Evolutionary conservation across 805 yeast species (phyloP).

Genomic region (Candida railenensis): DNA sequence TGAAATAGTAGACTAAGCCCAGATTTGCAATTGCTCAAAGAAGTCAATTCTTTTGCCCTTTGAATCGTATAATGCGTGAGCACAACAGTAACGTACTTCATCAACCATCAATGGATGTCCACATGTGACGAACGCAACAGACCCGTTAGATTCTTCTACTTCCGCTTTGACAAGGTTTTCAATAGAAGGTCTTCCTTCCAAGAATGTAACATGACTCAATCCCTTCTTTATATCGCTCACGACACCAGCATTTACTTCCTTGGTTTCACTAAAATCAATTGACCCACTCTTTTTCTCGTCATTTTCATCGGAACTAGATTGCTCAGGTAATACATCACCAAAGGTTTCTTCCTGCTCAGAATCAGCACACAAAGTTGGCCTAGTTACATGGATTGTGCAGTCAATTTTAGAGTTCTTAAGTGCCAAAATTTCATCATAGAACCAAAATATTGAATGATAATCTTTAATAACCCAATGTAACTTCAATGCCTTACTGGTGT

Average conservation of each 20-base stretch:
- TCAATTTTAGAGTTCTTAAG: conserved; percentile 16
- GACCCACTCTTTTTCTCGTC: not conserved
- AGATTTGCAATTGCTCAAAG: conserved; percentile 71
- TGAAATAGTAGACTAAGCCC: too few species aligned
- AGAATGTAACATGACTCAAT: conserved; percentile 37
- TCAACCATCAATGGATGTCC: conserved; percentile 65
- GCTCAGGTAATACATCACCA: not conserved
- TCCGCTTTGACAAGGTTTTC: conserved; percentile 35
- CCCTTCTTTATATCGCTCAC: conserved; percentile 9
- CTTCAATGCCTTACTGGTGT: conserved; percentile 25
- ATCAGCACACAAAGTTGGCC: conserved; percentile 7
- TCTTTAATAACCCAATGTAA: conserved; percentile 62
- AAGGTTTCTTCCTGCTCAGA: not conserved
- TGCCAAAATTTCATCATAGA: conserved; percentile 31
- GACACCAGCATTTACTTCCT: not conserved
- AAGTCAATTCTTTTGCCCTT: conserved; percentile 56
- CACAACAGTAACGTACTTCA: conserved; percentile 48
- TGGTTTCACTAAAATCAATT: not conserved
- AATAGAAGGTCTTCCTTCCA: conserved; percentile 50
- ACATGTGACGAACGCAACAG: conserved; percentile 58
- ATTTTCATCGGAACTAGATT: not conserved
- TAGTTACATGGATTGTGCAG: conserved; percentile 16
- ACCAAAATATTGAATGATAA: conserved; percentile 43
- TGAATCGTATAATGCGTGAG: conserved; percentile 34
- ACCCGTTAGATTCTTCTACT: conserved; percentile 36